Evolutionary conservation across 2,329 filamentous ascomycete genomes (phyloP).

Genomic region (Fusarium anguioides): DNA sequence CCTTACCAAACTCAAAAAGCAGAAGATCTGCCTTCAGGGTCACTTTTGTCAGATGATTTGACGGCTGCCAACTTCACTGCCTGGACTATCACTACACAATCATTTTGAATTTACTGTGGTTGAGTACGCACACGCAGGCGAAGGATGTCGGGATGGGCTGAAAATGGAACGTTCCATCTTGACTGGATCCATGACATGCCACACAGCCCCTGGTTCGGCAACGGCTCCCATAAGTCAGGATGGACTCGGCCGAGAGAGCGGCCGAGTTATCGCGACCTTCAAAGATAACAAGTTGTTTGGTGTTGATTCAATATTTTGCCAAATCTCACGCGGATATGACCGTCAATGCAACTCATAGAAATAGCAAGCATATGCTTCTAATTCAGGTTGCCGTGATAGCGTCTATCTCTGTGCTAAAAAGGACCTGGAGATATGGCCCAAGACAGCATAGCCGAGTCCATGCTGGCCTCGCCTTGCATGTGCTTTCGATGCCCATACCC

Average conservation of each 20-base stretch:
- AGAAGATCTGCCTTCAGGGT: not conserved
- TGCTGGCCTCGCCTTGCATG: slow-evolving; percentile 11
- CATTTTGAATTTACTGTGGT: not conserved
- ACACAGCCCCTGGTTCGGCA: slow-evolving; percentile 24
- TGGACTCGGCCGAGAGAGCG: slow-evolving; percentile 32
- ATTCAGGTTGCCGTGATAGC: slow-evolving; percentile 4
- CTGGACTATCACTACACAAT: no score
- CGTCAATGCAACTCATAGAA: not conserved
- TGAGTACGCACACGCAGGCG: not conserved
- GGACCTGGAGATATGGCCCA: slow-evolving; percentile 15
- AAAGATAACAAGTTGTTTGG: not conserved
- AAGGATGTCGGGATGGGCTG: slow-evolving; percentile 12
- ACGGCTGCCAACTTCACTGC: not conserved
- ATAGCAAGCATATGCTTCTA: not conserved
- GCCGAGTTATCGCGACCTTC: slow-evolving; percentile 25
- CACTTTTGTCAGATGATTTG: not conserved
- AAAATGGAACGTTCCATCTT: slow-evolving; percentile 38
- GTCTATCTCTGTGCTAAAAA: slow-evolving; percentile 6
- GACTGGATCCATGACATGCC: slow-evolving; percentile 33
- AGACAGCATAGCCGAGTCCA: slow-evolving; percentile 17
- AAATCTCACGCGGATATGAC: not conserved
- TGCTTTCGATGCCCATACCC: slow-evolving; percentile 27
- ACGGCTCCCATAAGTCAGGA: slow-evolving; percentile 10
- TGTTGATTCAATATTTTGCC: not conserved
- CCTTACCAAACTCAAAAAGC: not conserved